These are phyloP conservation scores for Dendrocalamus sinicus DNA, from an alignment of 176 grass and related monocot genomes.

Conservation along the genomic window DNA sequence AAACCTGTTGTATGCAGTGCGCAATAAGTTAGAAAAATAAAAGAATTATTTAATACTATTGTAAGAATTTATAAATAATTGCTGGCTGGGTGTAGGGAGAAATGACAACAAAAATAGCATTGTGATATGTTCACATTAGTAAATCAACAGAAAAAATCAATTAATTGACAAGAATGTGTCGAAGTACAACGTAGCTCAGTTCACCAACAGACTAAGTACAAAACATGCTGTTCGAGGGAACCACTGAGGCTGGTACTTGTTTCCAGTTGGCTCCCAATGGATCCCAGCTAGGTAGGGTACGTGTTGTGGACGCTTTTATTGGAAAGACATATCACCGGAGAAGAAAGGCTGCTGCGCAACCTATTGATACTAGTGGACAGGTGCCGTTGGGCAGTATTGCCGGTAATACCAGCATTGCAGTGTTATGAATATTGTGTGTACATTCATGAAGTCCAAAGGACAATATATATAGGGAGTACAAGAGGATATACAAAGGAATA, in stretches of 20 bases:
- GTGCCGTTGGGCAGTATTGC: too few relatives aligned
- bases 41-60: neutral
- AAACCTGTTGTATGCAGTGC: constrained; percentile 51
- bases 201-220: neutral
- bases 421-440: too few relatives aligned
- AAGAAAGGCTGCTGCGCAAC: too few relatives aligned
- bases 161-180: neutral
- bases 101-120: neutral
- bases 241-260: neutral
- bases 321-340: too few relatives aligned
- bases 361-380: too few relatives aligned
- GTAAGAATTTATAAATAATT: neutral
- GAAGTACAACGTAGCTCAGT: neutral
- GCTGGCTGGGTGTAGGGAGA: neutral
- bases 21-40: constrained; percentile 1
- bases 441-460: too few relatives aligned
- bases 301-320: too few relatives aligned
- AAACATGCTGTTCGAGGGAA: neutral
- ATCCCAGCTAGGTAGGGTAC: neutral
- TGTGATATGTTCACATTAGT: neutral
- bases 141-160: neutral
- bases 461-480: too few relatives aligned
- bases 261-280: neutral
- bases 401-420: too few relatives aligned
- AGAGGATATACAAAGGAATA: too few relatives aligned